phyloP scores from a whole-genome alignment of 2,329 filamentous ascomycete genomes.

The Coleophoma eucalyptorum region DNA sequence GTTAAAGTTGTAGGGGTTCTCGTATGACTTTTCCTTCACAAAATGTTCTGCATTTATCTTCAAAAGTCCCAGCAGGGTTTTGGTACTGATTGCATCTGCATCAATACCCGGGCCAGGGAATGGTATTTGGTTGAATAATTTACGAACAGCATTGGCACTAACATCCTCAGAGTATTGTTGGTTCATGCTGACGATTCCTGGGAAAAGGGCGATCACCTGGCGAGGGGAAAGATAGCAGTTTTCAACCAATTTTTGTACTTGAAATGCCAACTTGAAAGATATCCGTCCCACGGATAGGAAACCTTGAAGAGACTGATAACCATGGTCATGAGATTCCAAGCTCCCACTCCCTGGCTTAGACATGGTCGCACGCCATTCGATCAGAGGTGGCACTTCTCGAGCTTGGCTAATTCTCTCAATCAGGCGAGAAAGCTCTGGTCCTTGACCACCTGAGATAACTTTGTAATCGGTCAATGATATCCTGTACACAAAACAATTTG shows the following conservation, averaged over 20 bases:
- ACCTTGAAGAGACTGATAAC: not conserved
- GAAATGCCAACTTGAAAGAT: conserved; percentile 54
- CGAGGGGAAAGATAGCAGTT: conserved; percentile 59
- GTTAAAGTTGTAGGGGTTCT: conserved; percentile 4
- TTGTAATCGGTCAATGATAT: conserved; percentile 21
- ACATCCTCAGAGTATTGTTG: conserved; percentile 31
- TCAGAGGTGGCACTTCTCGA: conserved; percentile 26
- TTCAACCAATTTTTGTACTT: conserved; percentile 58
- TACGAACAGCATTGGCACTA: conserved; percentile 49
- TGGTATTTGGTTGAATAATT: conserved; percentile 46
- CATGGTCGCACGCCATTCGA: conserved; percentile 15
- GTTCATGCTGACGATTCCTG: conserved; percentile 31
- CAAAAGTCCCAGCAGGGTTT: conserved; percentile 37
- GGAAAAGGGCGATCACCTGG: conserved; percentile 41
- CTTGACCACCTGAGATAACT: not conserved
- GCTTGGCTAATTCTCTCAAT: conserved; percentile 23
- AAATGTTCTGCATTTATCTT: conserved; percentile 34
- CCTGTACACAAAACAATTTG: conserved; percentile 43
- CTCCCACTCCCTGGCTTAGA: not conserved
- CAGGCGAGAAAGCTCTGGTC: conserved; percentile 20
- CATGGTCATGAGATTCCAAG: not conserved
- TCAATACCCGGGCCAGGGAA: conserved; percentile 49
- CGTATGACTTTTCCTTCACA: conserved; percentile 18
- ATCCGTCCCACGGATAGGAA: conserved; percentile 22
- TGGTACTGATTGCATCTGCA: conserved; percentile 34